Conservation (phyloP, 1,139 yeast species). For the Debaryomyces fabryi region DNA sequence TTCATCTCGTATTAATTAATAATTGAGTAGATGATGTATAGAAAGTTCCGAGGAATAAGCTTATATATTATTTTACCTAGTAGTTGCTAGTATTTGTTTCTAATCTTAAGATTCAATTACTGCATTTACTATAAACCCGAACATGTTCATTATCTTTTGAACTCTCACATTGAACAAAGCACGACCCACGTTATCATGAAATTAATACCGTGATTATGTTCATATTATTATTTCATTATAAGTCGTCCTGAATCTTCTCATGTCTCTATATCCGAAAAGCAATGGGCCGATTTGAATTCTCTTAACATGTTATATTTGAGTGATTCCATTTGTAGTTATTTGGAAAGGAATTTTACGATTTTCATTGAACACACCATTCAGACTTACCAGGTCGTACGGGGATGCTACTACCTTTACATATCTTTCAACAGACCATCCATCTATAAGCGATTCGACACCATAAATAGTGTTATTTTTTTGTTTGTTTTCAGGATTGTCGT, state of each 20-base stretch:
- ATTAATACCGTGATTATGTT: background rate
- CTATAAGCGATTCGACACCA: constrained; percentile 10
- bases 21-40: background rate
- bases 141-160: constrained; percentile 3
- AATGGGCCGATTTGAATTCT: background rate
- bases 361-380: constrained; percentile 8
- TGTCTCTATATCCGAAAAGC: background rate
- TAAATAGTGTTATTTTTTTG: background rate
- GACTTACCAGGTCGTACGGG: constrained; percentile 13
- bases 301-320: constrained; percentile 1
- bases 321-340: constrained; percentile 19
- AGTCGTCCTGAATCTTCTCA: background rate
- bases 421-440: constrained; percentile 35
- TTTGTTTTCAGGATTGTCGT: background rate
- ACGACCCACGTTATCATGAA: constrained; percentile 13
- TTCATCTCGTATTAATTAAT: constrained; percentile 1
- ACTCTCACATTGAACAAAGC: constrained; percentile 5
- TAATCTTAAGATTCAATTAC: background rate
- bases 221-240: background rate
- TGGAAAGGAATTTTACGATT: constrained; percentile 18
- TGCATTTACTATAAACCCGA: background rate
- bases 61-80: background rate
- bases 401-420: constrained; percentile 29
- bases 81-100: background rate
- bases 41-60: background rate